Conservation (phyloP, 2,329 filamentous ascomycete species). For the Plenodomus tracheiphilus region DNA sequence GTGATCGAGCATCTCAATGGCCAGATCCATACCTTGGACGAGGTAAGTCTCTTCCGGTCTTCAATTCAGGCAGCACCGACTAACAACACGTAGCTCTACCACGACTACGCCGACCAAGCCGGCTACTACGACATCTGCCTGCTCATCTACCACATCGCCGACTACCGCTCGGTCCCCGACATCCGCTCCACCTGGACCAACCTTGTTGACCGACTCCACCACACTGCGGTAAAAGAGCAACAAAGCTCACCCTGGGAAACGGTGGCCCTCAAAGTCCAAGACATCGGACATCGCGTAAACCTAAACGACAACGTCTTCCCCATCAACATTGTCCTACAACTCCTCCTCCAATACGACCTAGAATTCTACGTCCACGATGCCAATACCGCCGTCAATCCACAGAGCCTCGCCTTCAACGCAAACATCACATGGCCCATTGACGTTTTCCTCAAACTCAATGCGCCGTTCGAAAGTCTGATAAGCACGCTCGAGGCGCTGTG, state of each 20-base stretch:
- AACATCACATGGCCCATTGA: slow-evolving; percentile 64
- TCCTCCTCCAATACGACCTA: slow-evolving; percentile 47
- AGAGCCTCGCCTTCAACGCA: slow-evolving; percentile 20
- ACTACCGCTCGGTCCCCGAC: slow-evolving; percentile 84
- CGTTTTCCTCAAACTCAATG: slow-evolving; percentile 65
- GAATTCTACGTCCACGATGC: slow-evolving; percentile 54
- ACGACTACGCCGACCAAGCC: slow-evolving; percentile 85
- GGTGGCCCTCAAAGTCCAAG: slow-evolving; percentile 64
- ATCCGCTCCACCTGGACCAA: slow-evolving; percentile 84
- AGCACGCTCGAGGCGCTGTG: slow-evolving; percentile 67
- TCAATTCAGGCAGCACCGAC: slow-evolving; percentile 12
- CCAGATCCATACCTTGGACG: slow-evolving; percentile 74
- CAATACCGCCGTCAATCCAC: slow-evolving; percentile 9
- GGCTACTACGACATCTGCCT: slow-evolving; percentile 93
- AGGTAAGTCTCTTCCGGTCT: slow-evolving; percentile 58
- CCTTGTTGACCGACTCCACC: slow-evolving; percentile 69
- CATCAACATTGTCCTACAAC: slow-evolving; percentile 46
- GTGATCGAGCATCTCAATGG: slow-evolving; percentile 73
- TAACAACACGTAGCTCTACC: slow-evolving; percentile 71
- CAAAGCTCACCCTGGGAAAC: slow-evolving; percentile 68
- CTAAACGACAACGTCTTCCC: slow-evolving; percentile 61
- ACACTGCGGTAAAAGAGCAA: slow-evolving; percentile 52
- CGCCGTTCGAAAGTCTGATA: slow-evolving; percentile 64
- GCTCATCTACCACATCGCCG: slow-evolving; percentile 86
- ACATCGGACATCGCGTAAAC: slow-evolving; percentile 59